Conservation (phyloP, 2,329 filamentous ascomycete genomes). For the Paecilomyces dactylethromorphus region DNA sequence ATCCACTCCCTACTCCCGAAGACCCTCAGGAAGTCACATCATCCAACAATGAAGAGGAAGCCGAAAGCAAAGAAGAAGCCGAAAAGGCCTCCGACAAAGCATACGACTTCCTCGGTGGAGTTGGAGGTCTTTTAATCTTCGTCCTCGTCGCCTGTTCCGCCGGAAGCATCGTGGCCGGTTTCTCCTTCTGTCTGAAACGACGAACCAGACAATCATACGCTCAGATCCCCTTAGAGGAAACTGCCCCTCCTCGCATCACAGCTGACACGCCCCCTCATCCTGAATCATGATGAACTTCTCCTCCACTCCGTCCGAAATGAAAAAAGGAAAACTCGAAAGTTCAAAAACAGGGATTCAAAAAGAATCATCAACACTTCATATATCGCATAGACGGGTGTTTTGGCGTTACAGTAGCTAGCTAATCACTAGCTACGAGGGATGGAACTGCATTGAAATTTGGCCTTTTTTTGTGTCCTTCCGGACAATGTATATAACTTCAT, state of each 20-base stretch:
- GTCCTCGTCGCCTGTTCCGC: conserved; percentile 17
- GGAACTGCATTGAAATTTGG: no score
- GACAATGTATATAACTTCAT: no score
- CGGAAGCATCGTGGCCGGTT: conserved; percentile 14
- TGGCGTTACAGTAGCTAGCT: no score
- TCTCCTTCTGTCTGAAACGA: conserved; percentile 13
- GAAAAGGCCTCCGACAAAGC: conserved; percentile 13
- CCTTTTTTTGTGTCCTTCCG: no score
- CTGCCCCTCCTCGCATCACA: conserved; percentile 8
- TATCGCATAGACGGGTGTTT: no score
- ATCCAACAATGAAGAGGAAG: conserved; percentile 10
- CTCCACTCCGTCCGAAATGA: background rate
- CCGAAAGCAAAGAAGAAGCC: conserved; percentile 13
- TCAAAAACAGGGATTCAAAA: background rate
- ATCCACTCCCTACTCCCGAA: conserved; percentile 15
- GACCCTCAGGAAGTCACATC: conserved; percentile 15
- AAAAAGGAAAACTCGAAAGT: background rate
- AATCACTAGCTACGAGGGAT: no score
- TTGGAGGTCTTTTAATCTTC: conserved; percentile 23
- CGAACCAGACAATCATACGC: conserved; percentile 21
- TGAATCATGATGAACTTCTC: background rate
- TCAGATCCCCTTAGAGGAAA: conserved; percentile 23
- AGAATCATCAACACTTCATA: no score
- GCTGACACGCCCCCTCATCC: background rate
- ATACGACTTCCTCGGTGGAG: conserved; percentile 22